Evolutionary conservation across 352 stramenopile genomes (phyloP), one percentile per base, ranked within the genome.

Genomic region (Phytophthora fragariae): DNA sequence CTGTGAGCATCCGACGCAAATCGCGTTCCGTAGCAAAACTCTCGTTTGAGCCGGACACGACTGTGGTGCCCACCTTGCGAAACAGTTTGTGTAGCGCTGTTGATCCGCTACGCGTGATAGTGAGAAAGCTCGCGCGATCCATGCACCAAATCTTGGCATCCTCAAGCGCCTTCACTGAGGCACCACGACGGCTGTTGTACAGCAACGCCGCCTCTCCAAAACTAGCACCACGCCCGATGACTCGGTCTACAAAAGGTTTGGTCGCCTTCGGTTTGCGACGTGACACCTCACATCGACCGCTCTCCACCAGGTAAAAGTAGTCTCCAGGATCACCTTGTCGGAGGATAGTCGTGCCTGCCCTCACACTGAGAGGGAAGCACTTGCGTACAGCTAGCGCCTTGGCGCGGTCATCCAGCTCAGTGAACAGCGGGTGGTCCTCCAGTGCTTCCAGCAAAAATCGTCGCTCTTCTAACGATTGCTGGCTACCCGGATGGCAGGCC

Each of bases 121-220:
- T 95, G 24, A 94, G 66, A 55, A 97, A 93, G n/a, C 83, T 88
- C 33, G 88, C 86, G 33, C 88, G 85, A 58, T 97, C 88, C 83
- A 99, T 97, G 64, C 88, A 96, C 96, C 97, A 99, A 10, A 99
- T 83, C 62, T 97, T 98, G 46, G 89, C 97, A 70, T 93, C 80
- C 65, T 95, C 86, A 17, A 93, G 65, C 1, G 89, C 91, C 24
- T 81, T 85, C 31, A 98, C 95, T 0, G 96, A 98, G 3, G 97
- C 97, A 1, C 93, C 93, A 17, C 97, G 83, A 37, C 97, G 95
- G 61, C 92, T 98, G 71, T 98, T 98, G 82, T 99, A 99, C 68
- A 99, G 84, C 57, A 99, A 77, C 17, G 97, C 97, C 12, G 98
- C 92, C 86, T 99, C 97, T 9, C 97, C 97, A 77, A 99, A 99